phyloP scores from a whole-genome alignment of 106 monocot genomes.

The Chionographis japonica region DNA sequence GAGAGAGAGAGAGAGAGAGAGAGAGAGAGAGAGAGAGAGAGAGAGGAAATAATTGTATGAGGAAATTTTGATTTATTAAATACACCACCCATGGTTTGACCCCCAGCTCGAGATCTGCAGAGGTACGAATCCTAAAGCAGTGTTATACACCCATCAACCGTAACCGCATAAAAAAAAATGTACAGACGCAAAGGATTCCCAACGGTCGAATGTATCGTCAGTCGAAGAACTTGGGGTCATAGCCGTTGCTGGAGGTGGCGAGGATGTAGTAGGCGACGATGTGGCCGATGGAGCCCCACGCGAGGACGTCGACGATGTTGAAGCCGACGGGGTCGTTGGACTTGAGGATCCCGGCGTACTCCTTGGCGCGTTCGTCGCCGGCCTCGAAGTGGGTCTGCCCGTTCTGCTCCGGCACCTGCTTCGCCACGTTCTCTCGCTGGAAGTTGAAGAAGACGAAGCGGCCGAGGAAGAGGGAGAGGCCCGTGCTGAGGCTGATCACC shows the following conservation, averaged over 20 bases:
- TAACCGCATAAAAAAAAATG: no score
- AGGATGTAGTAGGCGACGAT: conserved; percentile 94
- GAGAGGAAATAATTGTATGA: no score
- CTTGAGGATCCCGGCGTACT: conserved; percentile 58
- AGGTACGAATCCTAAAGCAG: no score
- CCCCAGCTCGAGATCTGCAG: no score
- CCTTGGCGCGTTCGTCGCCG: conserved; percentile 79
- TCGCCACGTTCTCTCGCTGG: conserved; percentile 96
- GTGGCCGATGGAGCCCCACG: conserved; percentile 94
- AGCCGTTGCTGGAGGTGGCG: conserved; percentile 93
- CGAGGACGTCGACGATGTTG: conserved; percentile 90
- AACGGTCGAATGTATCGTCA: background rate
- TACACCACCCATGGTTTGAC: no score
- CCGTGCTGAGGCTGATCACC: conserved; percentile 94
- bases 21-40: no score
- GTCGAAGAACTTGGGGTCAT: conserved; percentile 77
- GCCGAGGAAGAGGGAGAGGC: conserved; percentile 91
- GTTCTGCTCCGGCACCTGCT: conserved; percentile 96
- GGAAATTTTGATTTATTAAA: no score
- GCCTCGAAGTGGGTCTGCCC: conserved; percentile 90
- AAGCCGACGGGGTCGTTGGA: conserved; percentile 98
- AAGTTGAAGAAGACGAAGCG: conserved; percentile 99
- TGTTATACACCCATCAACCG: no score
- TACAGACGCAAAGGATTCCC: no score
- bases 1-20: no score